A percentile compares a stretch with the other conserved stretches of the same genome.
phyloP scores from a whole-genome alignment of 371 early-diverging fungal species.

The Funneliformis caledonium region DNA sequence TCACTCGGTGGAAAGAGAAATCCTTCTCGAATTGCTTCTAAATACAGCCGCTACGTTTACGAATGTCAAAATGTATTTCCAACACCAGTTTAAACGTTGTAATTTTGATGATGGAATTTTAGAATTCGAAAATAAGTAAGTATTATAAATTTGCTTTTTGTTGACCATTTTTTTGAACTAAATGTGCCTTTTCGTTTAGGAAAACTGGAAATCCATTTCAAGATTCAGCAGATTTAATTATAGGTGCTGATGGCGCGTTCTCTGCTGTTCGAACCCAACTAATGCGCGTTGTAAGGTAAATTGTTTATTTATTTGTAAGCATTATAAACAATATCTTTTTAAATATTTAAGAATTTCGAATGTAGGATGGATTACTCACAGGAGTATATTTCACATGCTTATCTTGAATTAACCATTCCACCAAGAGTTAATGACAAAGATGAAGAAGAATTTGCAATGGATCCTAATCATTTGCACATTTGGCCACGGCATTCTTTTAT shows the following conservation, averaged over 20 bases:
- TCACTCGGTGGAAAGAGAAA: conserved; percentile 90
- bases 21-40: conserved; percentile 81
- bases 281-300: conserved; percentile 71
- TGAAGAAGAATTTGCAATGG: conserved; percentile 75
- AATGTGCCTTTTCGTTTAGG: conserved; percentile 22
- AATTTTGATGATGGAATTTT: conserved; percentile 63
- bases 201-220: conserved; percentile 45
- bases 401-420: conserved; percentile 87
- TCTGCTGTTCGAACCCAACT: conserved; percentile 79
- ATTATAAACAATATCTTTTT: no score
- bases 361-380: conserved; percentile 83
- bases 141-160: not conserved
- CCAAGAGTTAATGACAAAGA: conserved; percentile 57
- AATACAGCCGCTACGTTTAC: conserved; percentile 65
- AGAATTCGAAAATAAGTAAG: conserved; percentile 51
- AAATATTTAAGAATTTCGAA: not conserved
- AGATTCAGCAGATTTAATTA: conserved; percentile 76
- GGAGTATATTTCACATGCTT: conserved; percentile 88
- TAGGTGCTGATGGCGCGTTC: conserved; percentile 97
- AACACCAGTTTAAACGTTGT: conserved; percentile 61
- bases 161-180: not conserved
- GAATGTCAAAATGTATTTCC: conserved; percentile 73
- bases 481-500: conserved; percentile 96
- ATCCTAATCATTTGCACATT: conserved; percentile 93
- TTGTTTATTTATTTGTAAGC: no score